Conservation (phyloP, 2,329 filamentous ascomycete genomes). For the Sphaceloma murrayae region DNA sequence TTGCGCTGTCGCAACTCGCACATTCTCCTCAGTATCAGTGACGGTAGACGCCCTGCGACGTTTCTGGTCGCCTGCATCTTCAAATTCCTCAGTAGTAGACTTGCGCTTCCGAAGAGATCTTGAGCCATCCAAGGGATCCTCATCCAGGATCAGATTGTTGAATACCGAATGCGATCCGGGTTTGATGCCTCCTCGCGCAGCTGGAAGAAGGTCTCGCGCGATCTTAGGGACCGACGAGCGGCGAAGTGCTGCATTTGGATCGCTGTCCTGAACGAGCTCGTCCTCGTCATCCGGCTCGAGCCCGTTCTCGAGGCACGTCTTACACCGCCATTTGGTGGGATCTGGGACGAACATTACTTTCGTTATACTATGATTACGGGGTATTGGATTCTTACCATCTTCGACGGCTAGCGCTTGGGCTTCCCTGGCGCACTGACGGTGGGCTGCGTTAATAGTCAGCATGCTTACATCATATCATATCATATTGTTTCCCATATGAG, state of each 20-base stretch:
- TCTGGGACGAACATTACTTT: slow-evolving; percentile 34
- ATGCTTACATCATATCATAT: slow-evolving; percentile 26
- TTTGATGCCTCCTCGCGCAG: slow-evolving; percentile 53
- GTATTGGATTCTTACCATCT: slow-evolving; percentile 46
- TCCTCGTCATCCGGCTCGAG: slow-evolving; percentile 39
- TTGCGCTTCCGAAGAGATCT: slow-evolving; percentile 76
- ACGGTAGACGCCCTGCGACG: slow-evolving; percentile 33
- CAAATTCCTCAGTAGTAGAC: slow-evolving; percentile 60
- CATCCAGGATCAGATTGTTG: slow-evolving; percentile 60
- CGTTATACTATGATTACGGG: neutral
- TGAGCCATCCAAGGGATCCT: slow-evolving; percentile 65
- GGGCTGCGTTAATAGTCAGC: slow-evolving; percentile 55
- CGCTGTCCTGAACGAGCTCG: slow-evolving; percentile 28
- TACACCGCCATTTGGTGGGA: slow-evolving; percentile 53
- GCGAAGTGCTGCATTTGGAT: slow-evolving; percentile 36
- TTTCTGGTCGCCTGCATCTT: slow-evolving; percentile 34
- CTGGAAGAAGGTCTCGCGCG: slow-evolving; percentile 58
- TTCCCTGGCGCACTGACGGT: slow-evolving; percentile 78
- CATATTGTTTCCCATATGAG: slow-evolving; percentile 18
- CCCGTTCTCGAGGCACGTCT: slow-evolving; percentile 45
- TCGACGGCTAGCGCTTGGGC: slow-evolving; percentile 52
- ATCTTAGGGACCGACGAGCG: slow-evolving; percentile 56
- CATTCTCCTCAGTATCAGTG: slow-evolving; percentile 26
- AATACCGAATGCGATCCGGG: slow-evolving; percentile 69
- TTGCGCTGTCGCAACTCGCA: slow-evolving; percentile 17